Conservation (phyloP, 148 eudicot species). For the Arbutus unedo region DNA sequence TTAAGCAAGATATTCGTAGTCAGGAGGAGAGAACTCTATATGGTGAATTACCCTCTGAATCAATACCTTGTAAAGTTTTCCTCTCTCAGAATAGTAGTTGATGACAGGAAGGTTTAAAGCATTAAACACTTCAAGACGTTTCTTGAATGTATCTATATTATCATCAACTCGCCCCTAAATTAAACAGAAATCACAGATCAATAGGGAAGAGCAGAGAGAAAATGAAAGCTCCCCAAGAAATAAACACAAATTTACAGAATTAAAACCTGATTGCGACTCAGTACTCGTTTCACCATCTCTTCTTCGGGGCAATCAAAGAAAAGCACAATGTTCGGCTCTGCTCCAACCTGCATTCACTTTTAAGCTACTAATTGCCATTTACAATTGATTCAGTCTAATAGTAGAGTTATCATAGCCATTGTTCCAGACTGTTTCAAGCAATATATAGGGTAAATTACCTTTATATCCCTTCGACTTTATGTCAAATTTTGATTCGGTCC, state of each 20-base stretch:
- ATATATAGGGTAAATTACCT: no score
- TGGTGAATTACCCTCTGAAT: constrained; percentile 5
- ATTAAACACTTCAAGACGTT: constrained; percentile 67
- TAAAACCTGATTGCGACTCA: constrained; percentile 73
- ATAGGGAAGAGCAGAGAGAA: neutral
- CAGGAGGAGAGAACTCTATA: neutral
- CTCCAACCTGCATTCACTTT: constrained; percentile 53
- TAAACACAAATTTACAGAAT: neutral
- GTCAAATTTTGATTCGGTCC: no score
- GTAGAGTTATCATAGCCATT: constrained; percentile 1
- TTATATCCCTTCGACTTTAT: no score
- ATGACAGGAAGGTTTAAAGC: constrained; percentile 77
- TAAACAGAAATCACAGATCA: constrained; percentile 17
- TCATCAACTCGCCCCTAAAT: constrained; percentile 85
- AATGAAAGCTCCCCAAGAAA: neutral
- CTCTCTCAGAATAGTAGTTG: constrained; percentile 67
- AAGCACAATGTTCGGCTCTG: constrained; percentile 80
- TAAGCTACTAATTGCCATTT: constrained; percentile 11
- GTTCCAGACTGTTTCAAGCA: neutral
- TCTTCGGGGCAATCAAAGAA: constrained; percentile 94
- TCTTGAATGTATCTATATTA: constrained; percentile 73
- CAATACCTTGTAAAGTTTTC: constrained; percentile 82
- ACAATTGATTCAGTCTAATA: neutral
- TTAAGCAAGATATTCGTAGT: neutral
- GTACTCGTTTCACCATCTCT: constrained; percentile 83